phyloP scores from a whole-genome alignment of 768 basidiomycete genomes.

The Leccinum rimulosum region DNA sequence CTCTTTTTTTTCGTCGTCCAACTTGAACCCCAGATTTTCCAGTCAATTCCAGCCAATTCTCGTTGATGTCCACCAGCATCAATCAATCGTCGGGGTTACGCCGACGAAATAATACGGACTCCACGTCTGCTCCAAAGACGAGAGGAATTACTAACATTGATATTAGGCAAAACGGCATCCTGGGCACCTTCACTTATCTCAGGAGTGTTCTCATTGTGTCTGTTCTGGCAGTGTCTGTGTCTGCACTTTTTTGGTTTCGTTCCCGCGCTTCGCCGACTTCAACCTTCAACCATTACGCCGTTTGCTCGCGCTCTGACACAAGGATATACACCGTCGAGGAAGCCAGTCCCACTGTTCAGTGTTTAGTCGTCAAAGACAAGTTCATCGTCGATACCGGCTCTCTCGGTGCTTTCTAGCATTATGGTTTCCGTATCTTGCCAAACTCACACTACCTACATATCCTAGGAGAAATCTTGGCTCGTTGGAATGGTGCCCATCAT shows the following conservation, averaged over 20 bases:
- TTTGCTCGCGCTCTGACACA: slow-evolving; percentile 56
- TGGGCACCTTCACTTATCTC: not conserved
- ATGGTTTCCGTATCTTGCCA: not conserved
- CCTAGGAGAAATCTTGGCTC: slow-evolving; percentile 42
- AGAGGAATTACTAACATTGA: not conserved
- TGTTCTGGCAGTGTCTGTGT: slow-evolving; percentile 5
- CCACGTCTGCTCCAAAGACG: not conserved
- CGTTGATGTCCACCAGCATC: not conserved
- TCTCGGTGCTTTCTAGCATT: slow-evolving; percentile 43
- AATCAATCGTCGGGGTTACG: slow-evolving; percentile 4
- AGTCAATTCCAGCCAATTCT: not conserved
- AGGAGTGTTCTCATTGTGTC: slow-evolving; percentile 6
- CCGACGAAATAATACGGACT: slow-evolving; percentile 6
- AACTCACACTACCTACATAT: slow-evolving; percentile 3
- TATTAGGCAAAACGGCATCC: not conserved
- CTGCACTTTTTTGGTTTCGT: slow-evolving; percentile 11
- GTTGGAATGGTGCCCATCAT: slow-evolving; percentile 34
- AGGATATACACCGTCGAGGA: slow-evolving; percentile 69
- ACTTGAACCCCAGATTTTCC: not conserved
- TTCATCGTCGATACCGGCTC: slow-evolving; percentile 54
- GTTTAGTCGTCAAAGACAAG: slow-evolving; percentile 55
- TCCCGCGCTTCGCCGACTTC: slow-evolving; percentile 6
- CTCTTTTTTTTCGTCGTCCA: not conserved
- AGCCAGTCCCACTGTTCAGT: slow-evolving; percentile 50
- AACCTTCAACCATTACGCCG: slow-evolving; percentile 42